phyloP scores from a whole-genome alignment of 176 grass and related monocot species.

The Typha latifolia region DNA sequence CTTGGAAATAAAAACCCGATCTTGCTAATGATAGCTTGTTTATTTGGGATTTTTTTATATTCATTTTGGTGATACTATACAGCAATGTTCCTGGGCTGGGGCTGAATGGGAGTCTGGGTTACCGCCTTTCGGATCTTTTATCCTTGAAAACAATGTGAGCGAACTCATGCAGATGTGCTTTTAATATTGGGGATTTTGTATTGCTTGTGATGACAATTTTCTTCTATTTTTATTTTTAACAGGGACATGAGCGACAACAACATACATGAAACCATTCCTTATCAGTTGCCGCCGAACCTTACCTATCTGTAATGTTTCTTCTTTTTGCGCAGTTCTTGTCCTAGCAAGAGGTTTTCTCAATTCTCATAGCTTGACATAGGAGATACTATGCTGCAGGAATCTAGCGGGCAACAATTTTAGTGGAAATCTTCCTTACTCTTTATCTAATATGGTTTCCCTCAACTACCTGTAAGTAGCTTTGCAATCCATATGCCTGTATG shows the following conservation, averaged over 20 bases:
- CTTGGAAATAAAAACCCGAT: not conserved
- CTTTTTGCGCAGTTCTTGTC: conserved; percentile 17
- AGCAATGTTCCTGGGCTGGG: conserved; percentile 73
- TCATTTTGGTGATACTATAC: conserved; percentile 23
- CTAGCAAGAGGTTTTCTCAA: conserved; percentile 6
- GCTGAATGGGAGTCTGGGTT: conserved; percentile 81
- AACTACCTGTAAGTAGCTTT: conserved; percentile 67
- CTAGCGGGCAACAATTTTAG: conserved; percentile 70
- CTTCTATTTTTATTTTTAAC: conserved; percentile 19
- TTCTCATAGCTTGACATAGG: conserved; percentile 1
- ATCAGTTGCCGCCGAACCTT: conserved; percentile 79
- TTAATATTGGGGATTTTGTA: conserved; percentile 1
- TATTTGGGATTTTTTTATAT: not conserved
- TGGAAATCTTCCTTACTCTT: conserved; percentile 81
- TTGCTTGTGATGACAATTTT: conserved; percentile 5
- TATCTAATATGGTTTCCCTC: conserved; percentile 59
- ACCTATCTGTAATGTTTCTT: conserved; percentile 61
- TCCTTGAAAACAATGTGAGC: conserved; percentile 71
- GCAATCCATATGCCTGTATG: conserved; percentile 6
- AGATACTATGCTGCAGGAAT: conserved; percentile 51
- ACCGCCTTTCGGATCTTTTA: conserved; percentile 49
- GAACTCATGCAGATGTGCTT: conserved; percentile 20
- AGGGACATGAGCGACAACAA: conserved; percentile 89
- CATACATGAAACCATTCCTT: conserved; percentile 63
- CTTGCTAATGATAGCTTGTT: not conserved